phyloP scores from a whole-genome alignment of 23 red algal species.

The Gracilaria domingensis region DNA sequence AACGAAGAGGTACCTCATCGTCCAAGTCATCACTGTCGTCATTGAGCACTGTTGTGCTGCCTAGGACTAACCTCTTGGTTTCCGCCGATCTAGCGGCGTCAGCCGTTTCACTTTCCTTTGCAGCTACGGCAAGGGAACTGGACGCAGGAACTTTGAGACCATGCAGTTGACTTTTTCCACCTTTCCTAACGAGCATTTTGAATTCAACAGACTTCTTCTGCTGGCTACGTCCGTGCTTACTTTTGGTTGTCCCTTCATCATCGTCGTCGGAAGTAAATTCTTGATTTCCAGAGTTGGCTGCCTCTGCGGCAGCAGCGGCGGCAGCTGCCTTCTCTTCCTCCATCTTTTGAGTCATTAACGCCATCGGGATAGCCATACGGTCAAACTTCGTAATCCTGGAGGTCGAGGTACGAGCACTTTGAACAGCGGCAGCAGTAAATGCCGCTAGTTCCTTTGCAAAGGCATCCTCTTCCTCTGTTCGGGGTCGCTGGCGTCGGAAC shows the following conservation, averaged over 20 bases:
- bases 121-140: slow-evolving; percentile 74
- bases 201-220: slow-evolving; percentile 60
- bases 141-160: slow-evolving; percentile 80
- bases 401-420: slow-evolving; percentile 38
- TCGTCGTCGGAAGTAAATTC: slow-evolving; percentile 39
- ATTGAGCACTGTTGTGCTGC: slow-evolving; percentile 76
- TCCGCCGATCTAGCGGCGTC: slow-evolving; percentile 78
- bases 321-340: slow-evolving; percentile 64
- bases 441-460: slow-evolving; percentile 75
- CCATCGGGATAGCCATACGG: slow-evolving; percentile 76
- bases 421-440: slow-evolving; percentile 66
- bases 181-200: slow-evolving; percentile 81
- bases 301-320: slow-evolving; percentile 37
- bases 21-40: slow-evolving; percentile 68
- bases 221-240: neutral
- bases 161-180: slow-evolving; percentile 83
- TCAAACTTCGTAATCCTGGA: slow-evolving; percentile 63
- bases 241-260: neutral
- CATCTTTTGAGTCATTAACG: slow-evolving; percentile 67
- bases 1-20: slow-evolving; percentile 65
- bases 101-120: slow-evolving; percentile 76
- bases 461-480: slow-evolving; percentile 75
- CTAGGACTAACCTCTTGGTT: slow-evolving; percentile 90
- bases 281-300: slow-evolving; percentile 26
- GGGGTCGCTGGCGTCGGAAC: slow-evolving; percentile 11